These are phyloP conservation scores for Linnemannia exigua DNA, from an alignment of 192 early-diverging fungal species.

Conservation along the genomic window DNA sequence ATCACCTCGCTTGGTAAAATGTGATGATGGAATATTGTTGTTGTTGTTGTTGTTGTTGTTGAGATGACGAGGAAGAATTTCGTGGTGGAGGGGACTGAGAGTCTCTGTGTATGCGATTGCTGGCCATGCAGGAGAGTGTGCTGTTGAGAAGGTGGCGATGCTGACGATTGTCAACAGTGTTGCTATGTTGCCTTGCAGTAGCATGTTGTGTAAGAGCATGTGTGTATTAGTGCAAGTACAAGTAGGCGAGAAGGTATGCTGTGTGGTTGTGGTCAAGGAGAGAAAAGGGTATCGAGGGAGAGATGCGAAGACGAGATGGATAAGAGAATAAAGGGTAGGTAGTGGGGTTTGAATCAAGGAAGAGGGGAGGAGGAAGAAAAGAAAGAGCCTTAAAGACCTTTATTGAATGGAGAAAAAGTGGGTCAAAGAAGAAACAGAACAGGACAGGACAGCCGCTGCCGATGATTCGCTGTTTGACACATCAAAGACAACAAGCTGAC, in stretches of 20 bases:
- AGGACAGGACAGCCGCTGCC: background rate
- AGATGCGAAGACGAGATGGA: too few species aligned
- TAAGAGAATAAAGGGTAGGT: background rate
- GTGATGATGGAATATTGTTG: background rate
- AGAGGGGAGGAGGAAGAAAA: background rate
- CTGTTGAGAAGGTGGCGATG: background rate
- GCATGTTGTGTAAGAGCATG: background rate
- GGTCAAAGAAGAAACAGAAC: background rate
- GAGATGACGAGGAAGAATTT: slow-evolving; percentile 19
- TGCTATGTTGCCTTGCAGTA: background rate
- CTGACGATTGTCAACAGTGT: background rate
- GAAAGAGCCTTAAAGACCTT: background rate
- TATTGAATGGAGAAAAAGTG: background rate
- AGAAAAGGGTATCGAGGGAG: too few species aligned
- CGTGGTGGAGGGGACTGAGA: slow-evolving; percentile 18
- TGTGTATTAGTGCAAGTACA: too few species aligned
- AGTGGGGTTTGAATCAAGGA: background rate
- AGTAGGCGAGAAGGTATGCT: background rate
- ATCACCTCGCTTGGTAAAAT: slow-evolving; percentile 7
- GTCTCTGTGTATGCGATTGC: slow-evolving; percentile 24
- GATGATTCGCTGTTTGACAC: background rate
- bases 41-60: background rate
- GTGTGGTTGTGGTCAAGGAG: background rate
- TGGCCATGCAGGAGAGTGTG: slow-evolving; percentile 26
- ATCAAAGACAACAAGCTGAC: background rate